phyloP scores from a whole-genome alignment of 345 rosid genomes.

The Sonneratia caseolaris region DNA sequence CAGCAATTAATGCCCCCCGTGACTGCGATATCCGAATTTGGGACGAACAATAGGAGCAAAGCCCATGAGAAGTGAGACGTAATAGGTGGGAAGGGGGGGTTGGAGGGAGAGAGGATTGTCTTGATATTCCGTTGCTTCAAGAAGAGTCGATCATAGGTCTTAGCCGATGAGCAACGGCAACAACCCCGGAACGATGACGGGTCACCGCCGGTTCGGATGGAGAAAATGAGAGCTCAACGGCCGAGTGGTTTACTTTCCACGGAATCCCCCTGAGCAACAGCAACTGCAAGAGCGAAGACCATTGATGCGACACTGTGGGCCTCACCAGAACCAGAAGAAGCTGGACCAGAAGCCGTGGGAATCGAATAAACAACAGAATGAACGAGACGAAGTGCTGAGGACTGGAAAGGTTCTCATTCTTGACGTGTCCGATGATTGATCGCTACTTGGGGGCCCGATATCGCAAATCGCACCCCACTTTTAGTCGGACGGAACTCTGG shows the following conservation, averaged over 20 bases:
- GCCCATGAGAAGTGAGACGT: constrained; percentile 15
- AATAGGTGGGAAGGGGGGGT: no score
- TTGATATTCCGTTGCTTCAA: constrained; percentile 49
- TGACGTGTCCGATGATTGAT: not conserved
- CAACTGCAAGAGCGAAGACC: not conserved
- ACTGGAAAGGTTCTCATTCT: not conserved
- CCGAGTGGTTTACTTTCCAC: not conserved
- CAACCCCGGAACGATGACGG: constrained; percentile 6
- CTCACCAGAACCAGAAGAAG: constrained; percentile 6
- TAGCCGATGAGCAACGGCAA: constrained; percentile 23
- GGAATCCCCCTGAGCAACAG: not conserved
- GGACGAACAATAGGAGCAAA: constrained; percentile 16
- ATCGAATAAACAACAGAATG: not conserved
- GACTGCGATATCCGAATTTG: constrained; percentile 9
- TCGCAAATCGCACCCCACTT: no score
- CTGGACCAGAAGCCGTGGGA: not conserved
- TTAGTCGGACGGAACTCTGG: no score
- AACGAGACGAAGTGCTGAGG: not conserved
- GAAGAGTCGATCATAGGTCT: constrained; percentile 47
- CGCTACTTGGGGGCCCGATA: not conserved
- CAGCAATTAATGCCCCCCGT: constrained; percentile 5
- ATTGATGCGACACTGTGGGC: not conserved
- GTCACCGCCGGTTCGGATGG: constrained; percentile 18
- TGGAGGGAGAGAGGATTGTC: not conserved
- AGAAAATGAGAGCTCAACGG: constrained; percentile 87